A percentile compares a stretch with the other conserved stretches of the same genome.
These are phyloP conservation scores for Trichothecium sympodiale DNA, from an alignment of 2,329 filamentous ascomycete genomes.

Conservation along the genomic window DNA sequence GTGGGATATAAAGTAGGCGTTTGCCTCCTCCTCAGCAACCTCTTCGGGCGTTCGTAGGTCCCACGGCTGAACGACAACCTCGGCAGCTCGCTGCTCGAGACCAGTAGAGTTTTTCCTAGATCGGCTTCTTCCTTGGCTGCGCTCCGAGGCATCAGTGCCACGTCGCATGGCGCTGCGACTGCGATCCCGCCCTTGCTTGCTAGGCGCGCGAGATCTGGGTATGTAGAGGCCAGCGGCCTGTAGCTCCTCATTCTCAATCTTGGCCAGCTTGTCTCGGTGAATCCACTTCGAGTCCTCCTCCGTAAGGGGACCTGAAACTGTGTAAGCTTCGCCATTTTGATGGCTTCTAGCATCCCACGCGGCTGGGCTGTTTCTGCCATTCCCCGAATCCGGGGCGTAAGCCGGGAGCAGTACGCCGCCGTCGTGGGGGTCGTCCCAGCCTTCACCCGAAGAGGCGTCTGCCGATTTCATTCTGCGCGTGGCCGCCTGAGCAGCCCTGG, in stretches of 20 bases:
- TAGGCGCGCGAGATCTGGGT: constrained; percentile 40
- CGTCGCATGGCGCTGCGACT: constrained; percentile 23
- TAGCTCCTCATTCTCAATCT: constrained; percentile 71
- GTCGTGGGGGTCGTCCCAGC: constrained; percentile 12
- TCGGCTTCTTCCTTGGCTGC: constrained; percentile 11
- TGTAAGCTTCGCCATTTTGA: constrained; percentile 13
- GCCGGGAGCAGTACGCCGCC: constrained; percentile 11
- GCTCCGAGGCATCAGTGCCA: constrained; percentile 19
- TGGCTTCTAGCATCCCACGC: constrained; percentile 8
- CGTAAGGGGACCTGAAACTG: constrained; percentile 15
- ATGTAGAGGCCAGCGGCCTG: constrained; percentile 64
- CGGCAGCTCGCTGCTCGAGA: constrained; percentile 24
- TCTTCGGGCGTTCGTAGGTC: constrained; percentile 72
- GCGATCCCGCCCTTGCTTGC: constrained; percentile 31
- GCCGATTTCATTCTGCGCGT: constrained; percentile 24
- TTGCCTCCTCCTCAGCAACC: constrained; percentile 49
- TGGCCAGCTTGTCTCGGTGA: constrained; percentile 71
- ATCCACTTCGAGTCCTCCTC: constrained; percentile 69
- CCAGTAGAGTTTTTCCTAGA: constrained; percentile 35
- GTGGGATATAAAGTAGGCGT: constrained; percentile 39
- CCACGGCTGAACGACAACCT: constrained; percentile 42
- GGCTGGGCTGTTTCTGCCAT: constrained; percentile 10
- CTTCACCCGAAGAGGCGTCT: constrained; percentile 17
- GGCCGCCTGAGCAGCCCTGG: constrained; percentile 9
- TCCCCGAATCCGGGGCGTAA: constrained; percentile 13